Conservation (phyloP, 768 basidiomycete species). For the Podaxis mareebaensis region DNA sequence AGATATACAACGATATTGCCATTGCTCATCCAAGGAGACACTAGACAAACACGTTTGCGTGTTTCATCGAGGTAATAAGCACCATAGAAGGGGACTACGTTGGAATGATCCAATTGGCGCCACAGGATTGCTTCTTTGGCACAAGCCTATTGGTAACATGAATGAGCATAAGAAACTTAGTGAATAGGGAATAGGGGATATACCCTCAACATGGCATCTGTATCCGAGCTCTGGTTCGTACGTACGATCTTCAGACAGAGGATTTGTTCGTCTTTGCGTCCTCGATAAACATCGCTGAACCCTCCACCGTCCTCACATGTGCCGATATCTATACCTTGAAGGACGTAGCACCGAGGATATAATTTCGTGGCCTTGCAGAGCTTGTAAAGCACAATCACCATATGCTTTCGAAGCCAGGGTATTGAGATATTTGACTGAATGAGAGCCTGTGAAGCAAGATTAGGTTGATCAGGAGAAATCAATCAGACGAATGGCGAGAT, state of each 20-base stretch:
- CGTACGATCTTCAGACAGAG: constrained; percentile 28
- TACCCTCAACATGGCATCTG: no score
- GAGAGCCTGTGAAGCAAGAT: no score
- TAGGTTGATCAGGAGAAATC: no score
- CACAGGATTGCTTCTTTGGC: constrained; percentile 8
- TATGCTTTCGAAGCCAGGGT: no score
- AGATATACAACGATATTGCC: constrained; percentile 12
- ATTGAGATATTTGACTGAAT: no score
- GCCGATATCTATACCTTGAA: no score
- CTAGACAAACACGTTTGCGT: not conserved
- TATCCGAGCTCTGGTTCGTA: constrained; percentile 18
- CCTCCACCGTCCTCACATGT: constrained; percentile 8
- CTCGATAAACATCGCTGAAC: constrained; percentile 32
- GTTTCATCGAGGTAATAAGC: not conserved
- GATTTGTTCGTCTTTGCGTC: constrained; percentile 17
- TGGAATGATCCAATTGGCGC: not conserved
- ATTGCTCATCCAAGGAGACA: constrained; percentile 18
- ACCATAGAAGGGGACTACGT: constrained; percentile 4
- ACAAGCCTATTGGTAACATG: not conserved
- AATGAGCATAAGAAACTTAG: no score
- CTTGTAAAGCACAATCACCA: no score
- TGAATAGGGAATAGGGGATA: no score
- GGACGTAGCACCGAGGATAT: no score
- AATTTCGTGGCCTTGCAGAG: no score
- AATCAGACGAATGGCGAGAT: no score